These are phyloP conservation scores for Aspergillus brunneoviolaceus DNA, from an alignment of 2,329 filamentous ascomycete genomes.

Conservation along the genomic window DNA sequence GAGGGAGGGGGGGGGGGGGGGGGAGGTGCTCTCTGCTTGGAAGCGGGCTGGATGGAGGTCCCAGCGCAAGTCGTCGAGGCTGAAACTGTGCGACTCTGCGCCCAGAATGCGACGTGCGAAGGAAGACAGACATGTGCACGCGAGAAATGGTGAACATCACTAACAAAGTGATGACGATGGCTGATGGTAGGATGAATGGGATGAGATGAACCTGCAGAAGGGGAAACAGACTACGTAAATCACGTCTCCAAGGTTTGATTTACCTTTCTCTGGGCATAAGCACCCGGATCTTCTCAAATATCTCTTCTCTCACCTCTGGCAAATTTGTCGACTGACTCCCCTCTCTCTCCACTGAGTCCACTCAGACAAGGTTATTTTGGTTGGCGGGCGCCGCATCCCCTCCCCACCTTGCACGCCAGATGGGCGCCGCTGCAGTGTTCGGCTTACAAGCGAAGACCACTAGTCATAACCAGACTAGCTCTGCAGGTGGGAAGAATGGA, in stretches of 20 bases:
- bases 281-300: neutral
- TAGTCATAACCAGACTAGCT: neutral
- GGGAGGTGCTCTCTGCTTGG: neutral
- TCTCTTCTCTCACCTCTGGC: neutral
- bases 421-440: neutral
- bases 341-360: neutral
- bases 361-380: neutral
- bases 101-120: neutral
- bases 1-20: neutral
- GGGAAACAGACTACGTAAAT: neutral
- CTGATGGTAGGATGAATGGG: neutral
- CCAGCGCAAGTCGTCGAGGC: conserved; percentile 1
- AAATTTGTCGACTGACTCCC: neutral
- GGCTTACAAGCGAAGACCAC: neutral
- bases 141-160: neutral
- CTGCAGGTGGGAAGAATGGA: neutral
- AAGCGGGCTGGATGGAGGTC: neutral
- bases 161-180: neutral
- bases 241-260: neutral
- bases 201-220: neutral
- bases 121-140: neutral
- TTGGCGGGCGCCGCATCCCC: neutral
- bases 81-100: conserved; percentile 5
- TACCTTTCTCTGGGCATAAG: neutral
- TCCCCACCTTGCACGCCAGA: neutral